Percentiles rank a stretch among this genome's conserved stretches.
phyloP scores from a whole-genome alignment of 225 moss, liverwort and hornwort genomes.

The Pseudoscleropodium purum region DNA sequence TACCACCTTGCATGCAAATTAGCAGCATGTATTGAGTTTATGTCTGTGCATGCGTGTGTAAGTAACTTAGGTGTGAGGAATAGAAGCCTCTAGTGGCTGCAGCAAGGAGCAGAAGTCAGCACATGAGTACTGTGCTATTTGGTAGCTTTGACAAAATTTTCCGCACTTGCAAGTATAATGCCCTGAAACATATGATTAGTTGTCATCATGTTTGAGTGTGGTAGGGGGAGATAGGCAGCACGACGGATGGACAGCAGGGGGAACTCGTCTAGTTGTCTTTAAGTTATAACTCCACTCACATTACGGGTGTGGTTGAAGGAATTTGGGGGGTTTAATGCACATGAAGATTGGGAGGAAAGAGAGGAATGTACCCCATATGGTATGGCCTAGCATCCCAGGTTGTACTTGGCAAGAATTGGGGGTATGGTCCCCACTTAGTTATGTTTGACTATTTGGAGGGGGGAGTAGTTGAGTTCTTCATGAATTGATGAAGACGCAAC shows the following conservation, averaged over 20 bases:
- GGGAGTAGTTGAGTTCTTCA: too few species aligned
- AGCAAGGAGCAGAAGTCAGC: not conserved
- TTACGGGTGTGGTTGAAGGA: not conserved
- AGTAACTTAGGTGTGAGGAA: not conserved
- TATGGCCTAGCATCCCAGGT: not conserved
- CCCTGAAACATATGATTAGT: not conserved
- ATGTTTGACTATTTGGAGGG: not conserved
- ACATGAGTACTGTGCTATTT: not conserved
- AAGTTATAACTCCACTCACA: not conserved
- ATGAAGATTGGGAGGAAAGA: not conserved
- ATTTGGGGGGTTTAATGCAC: not conserved
- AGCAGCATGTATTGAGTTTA: not conserved
- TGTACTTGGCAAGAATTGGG: not conserved
- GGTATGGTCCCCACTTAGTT: not conserved
- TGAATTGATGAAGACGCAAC: not conserved
- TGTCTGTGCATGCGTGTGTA: too few species aligned
- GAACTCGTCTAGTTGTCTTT: not conserved
- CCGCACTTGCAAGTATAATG: not conserved
- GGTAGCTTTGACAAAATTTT: not conserved
- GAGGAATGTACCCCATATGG: not conserved
- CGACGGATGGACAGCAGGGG: not conserved
- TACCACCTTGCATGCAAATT: not conserved
- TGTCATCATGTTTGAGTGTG: slow-evolving; percentile 12
- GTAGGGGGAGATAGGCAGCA: not conserved
- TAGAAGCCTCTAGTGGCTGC: not conserved